phyloP scores from a whole-genome alignment of 768 basidiomycete genomes.

The Russula sp. region DNA sequence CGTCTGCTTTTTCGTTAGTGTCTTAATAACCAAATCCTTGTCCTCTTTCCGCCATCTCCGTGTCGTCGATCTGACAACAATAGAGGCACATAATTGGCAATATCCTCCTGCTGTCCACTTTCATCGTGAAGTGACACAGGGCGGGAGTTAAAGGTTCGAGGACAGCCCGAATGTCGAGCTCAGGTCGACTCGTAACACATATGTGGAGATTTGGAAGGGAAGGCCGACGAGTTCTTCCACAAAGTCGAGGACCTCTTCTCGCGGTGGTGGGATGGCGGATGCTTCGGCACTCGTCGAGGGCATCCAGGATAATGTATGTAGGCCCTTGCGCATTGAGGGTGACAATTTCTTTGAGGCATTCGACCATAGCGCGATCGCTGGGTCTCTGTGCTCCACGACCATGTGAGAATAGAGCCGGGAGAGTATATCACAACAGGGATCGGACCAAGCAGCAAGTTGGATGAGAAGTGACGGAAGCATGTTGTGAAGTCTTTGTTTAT shows the following conservation, averaged over 20 bases:
- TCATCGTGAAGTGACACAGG: constrained; percentile 9
- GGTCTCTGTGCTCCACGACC: not conserved
- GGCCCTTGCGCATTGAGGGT: not conserved
- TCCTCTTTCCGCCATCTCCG: constrained; percentile 11
- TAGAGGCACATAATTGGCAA: not conserved
- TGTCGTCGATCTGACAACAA: constrained; percentile 8
- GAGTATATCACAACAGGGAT: constrained; percentile 1
- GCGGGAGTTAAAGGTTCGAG: not conserved
- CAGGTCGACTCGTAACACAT: constrained; percentile 18
- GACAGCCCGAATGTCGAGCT: constrained; percentile 1
- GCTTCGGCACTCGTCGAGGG: constrained; percentile 13
- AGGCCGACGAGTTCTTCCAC: constrained; percentile 3
- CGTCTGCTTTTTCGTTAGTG: constrained; percentile 7
- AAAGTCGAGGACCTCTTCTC: constrained; percentile 1
- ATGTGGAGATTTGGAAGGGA: not conserved
- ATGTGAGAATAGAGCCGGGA: constrained; percentile 1
- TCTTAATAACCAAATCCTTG: constrained; percentile 8
- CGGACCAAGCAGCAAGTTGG: not conserved
- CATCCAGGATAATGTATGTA: constrained; percentile 15
- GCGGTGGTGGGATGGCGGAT: not conserved
- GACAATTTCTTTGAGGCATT: constrained; percentile 15
- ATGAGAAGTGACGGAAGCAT: constrained; percentile 12
- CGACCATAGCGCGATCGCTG: not conserved
- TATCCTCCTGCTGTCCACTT: constrained; percentile 6
- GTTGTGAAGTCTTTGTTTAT: constrained; percentile 8